Evolutionary conservation across 2,329 filamentous ascomycete species (phyloP).

Genomic region (Nigrospora osmanthi): DNA sequence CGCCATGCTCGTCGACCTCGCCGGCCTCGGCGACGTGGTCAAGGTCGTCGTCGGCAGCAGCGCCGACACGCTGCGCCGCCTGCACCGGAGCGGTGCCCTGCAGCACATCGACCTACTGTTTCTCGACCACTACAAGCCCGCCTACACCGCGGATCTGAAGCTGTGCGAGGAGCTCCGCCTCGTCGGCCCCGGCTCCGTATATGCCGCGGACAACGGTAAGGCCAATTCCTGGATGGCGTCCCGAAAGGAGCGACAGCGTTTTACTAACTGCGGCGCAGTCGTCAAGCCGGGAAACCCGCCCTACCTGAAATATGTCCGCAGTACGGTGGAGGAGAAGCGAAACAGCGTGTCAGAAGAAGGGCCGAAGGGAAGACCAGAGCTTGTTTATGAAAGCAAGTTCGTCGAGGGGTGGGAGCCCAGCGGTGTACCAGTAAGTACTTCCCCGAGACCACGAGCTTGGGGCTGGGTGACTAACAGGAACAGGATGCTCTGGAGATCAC

Average conservation of each 20-base stretch:
- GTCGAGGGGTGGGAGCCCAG: conserved; percentile 61
- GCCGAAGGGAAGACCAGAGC: conserved; percentile 48
- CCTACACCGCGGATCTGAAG: conserved; percentile 68
- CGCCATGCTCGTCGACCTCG: conserved; percentile 60
- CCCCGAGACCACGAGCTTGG: not conserved
- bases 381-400: conserved; percentile 59
- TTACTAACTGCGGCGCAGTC: conserved; percentile 23
- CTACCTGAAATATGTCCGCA: conserved; percentile 64
- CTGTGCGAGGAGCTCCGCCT: conserved; percentile 65
- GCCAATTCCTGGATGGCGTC: not conserved
- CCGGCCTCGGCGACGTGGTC: conserved; percentile 63
- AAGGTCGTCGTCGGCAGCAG: conserved; percentile 64
- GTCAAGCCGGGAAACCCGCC: conserved; percentile 64
- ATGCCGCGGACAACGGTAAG: conserved; percentile 57
- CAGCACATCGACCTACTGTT: conserved; percentile 64
- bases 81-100: conserved; percentile 46
- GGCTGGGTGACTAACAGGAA: conserved; percentile 1
- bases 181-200: conserved; percentile 52
- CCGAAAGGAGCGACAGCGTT: no score
- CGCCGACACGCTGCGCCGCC: conserved; percentile 53
- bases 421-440: conserved; percentile 48
- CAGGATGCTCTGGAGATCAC: conserved; percentile 64
- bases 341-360: conserved; percentile 24
- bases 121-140: conserved; percentile 73
- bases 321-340: conserved; percentile 54